Conservation (phyloP, 179 eudicot species). For the Actinidia polygama region DNA sequence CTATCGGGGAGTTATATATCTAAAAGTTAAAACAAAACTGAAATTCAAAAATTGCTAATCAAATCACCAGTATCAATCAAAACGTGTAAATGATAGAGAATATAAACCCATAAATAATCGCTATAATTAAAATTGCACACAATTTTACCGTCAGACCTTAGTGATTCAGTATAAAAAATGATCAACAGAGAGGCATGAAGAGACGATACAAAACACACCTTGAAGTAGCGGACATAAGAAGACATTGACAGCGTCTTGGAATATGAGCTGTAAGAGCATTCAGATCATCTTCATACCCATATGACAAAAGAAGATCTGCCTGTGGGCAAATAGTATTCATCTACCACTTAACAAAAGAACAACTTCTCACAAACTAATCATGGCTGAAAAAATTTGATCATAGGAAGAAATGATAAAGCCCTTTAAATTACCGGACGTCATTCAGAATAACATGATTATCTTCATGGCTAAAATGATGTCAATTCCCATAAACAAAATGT, state of each 20-base stretch:
- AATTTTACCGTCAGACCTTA: no score
- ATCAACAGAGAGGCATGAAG: neutral
- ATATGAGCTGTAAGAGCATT: conserved; percentile 78
- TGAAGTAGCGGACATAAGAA: conserved; percentile 97
- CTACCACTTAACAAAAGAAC: neutral
- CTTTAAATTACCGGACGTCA: neutral
- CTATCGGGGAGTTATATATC: no score
- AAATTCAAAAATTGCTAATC: no score
- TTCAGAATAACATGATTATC: neutral
- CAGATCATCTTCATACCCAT: conserved; percentile 90
- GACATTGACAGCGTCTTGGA: conserved; percentile 89
- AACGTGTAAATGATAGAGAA: neutral
- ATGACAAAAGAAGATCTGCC: conserved; percentile 97
- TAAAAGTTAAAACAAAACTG: no score
- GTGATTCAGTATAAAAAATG: neutral
- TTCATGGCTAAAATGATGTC: neutral
- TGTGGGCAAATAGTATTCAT: conserved; percentile 31
- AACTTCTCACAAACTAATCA: neutral
- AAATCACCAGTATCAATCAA: conserved; percentile 11
- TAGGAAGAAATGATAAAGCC: neutral
- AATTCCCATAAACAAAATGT: neutral
- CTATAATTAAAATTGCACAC: neutral
- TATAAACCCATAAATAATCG: neutral
- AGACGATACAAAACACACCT: conserved; percentile 46
- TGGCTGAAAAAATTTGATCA: neutral